Percentiles rank a stretch among this genome's conserved stretches.
Evolutionary conservation across 2,329 filamentous ascomycete species (phyloP).

Genomic region (Fusarium proliferatum): DNA sequence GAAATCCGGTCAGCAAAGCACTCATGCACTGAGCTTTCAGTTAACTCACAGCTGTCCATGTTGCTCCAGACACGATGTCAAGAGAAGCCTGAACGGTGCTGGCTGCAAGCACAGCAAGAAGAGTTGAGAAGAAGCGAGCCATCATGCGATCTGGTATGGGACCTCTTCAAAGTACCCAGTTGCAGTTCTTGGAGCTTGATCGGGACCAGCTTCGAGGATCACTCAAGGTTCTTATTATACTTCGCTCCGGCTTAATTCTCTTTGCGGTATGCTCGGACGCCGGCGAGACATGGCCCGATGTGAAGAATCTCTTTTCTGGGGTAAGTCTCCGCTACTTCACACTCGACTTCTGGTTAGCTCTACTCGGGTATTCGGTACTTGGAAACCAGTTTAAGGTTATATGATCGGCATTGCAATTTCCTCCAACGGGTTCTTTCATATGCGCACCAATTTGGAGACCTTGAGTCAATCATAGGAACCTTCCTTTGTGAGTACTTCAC

Average conservation of each 20-base stretch:
- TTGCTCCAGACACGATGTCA: constrained; percentile 57
- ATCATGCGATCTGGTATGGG: neutral
- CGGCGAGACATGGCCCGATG: neutral
- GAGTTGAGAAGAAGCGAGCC: neutral
- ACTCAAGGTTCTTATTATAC: neutral
- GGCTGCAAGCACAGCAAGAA: constrained; percentile 17
- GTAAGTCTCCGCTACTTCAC: neutral
- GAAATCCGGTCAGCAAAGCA: rapidly evolving
- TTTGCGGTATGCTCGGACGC: constrained; percentile 5
- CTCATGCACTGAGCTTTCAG: rapidly evolving
- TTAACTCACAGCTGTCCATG: constrained; percentile 57
- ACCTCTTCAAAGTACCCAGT: neutral
- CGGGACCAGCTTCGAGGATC: neutral
- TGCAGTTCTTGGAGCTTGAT: neutral
- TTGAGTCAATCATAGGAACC: neutral
- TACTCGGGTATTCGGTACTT: neutral
- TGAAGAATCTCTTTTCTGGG: neutral
- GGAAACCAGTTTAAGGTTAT: neutral
- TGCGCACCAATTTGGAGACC: constrained; percentile 6
- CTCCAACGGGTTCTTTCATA: neutral
- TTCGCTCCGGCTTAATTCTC: neutral
- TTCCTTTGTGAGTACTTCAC: neutral
- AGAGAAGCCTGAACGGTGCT: constrained; percentile 29
- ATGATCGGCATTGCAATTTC: constrained; percentile 1
- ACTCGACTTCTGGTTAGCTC: rapidly evolving